phyloP scores from a whole-genome alignment of 768 basidiomycete species.

The Boletus edulis region DNA sequence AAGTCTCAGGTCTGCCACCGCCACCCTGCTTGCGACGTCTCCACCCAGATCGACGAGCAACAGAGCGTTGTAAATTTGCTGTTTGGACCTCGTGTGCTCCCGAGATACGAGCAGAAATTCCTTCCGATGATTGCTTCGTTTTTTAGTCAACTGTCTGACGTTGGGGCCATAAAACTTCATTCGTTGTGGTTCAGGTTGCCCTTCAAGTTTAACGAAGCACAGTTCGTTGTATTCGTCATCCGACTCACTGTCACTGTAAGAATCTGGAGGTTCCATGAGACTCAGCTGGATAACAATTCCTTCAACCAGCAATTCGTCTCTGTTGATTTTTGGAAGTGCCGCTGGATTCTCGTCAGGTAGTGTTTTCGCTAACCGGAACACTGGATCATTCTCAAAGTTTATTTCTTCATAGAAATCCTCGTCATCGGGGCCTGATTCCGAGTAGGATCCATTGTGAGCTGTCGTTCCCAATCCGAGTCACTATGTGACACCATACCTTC shows the following conservation, averaged over 20 bases:
- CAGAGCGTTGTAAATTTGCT: background rate
- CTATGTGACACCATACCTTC: background rate
- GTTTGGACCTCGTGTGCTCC: background rate
- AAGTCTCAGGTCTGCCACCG: background rate
- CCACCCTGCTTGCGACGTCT: background rate
- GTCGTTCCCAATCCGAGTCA: background rate
- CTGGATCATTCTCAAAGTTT: background rate
- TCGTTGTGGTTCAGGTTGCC: background rate
- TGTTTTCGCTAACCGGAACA: background rate
- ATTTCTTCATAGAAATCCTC: background rate
- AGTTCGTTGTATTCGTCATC: background rate
- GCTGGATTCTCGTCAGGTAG: background rate
- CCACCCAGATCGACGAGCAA: conserved; percentile 4
- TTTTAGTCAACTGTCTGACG: background rate
- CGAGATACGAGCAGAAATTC: conserved; percentile 5
- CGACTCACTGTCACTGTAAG: background rate
- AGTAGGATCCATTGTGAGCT: background rate
- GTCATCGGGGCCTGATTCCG: background rate
- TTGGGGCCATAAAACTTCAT: background rate
- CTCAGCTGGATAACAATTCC: background rate
- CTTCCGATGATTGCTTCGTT: background rate
- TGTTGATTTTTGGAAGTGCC: background rate
- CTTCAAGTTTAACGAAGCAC: background rate
- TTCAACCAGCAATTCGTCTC: conserved; percentile 7
- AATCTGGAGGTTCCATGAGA: background rate